Evolutionary conservation across 768 basidiomycete species (phyloP).

Genomic region (Collybiopsis luxurians): DNA sequence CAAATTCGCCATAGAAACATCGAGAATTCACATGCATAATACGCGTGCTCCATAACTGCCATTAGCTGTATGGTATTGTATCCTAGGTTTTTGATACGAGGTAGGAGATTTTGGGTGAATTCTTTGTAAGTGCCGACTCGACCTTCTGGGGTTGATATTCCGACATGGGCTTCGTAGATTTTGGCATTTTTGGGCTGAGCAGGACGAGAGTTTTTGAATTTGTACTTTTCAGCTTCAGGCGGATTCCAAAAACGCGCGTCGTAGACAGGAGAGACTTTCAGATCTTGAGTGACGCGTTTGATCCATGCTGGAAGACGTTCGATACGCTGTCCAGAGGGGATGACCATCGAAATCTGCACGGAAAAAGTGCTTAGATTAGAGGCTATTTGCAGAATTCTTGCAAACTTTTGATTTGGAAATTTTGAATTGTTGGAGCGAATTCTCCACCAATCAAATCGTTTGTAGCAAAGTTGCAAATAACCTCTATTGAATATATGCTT

Average conservation of each 20-base stretch:
- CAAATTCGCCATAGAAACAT: conserved; percentile 11
- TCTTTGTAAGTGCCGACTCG: conserved; percentile 95
- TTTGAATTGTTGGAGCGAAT: no score
- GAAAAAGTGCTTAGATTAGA: not conserved
- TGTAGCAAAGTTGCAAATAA: no score
- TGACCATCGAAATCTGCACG: conserved; percentile 83
- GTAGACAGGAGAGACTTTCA: conserved; percentile 84
- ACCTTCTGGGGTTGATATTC: conserved; percentile 86
- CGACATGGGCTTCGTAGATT: conserved; percentile 98
- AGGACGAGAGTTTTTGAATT: conserved; percentile 78
- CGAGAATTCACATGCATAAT: conserved; percentile 96
- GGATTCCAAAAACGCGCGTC: conserved; percentile 99
- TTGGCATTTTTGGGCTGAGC: conserved; percentile 62
- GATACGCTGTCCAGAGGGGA: conserved; percentile 74
- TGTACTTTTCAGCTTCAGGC: conserved; percentile 63
- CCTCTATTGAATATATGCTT: conserved; percentile 1
- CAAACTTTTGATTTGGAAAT: no score
- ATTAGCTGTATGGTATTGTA: conserved; percentile 98
- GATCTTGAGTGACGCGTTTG: conserved; percentile 91
- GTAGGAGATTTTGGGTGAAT: conserved; percentile 82
- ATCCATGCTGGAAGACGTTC: conserved; percentile 96
- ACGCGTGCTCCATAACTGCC: conserved; percentile 98
- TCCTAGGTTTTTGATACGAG: conserved; percentile 85
- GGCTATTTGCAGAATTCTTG: no score
- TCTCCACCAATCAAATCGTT: no score